phyloP scores from a whole-genome alignment of 805 yeast species.

The Kregervanrija fluxuum region DNA sequence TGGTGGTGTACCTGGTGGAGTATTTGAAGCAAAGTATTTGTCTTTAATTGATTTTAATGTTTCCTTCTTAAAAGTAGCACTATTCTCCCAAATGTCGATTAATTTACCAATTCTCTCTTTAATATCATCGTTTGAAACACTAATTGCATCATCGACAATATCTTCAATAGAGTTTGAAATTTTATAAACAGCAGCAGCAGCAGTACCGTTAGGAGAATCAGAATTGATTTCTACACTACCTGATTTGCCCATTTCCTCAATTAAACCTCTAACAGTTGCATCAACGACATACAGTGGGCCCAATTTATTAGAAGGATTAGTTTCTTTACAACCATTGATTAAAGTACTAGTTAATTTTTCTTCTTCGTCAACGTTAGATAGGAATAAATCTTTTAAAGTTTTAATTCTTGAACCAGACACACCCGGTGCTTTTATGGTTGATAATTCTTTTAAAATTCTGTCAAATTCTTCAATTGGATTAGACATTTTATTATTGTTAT shows the following conservation, averaged over 20 bases:
- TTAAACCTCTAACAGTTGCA: conserved; percentile 80
- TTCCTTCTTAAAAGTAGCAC: conserved; percentile 62
- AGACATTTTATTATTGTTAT: conserved; percentile 25
- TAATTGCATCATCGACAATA: conserved; percentile 55
- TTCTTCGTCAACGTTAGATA: conserved; percentile 46
- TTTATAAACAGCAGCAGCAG: conserved; percentile 63
- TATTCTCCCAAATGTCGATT: conserved; percentile 88
- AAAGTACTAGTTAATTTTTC: conserved; percentile 51
- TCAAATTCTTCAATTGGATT: conserved; percentile 38
- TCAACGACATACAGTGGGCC: conserved; percentile 90
- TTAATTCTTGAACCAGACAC: conserved; percentile 94
- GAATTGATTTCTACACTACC: conserved; percentile 37
- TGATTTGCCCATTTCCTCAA: conserved; percentile 60
- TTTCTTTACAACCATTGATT: conserved; percentile 59
- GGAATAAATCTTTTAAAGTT: conserved; percentile 71
- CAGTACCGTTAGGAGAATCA: conserved; percentile 59
- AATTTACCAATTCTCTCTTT: conserved; percentile 74
- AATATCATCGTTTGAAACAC: conserved; percentile 46
- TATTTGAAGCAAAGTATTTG: conserved; percentile 54
- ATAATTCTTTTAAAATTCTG: conserved; percentile 39
- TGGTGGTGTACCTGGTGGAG: conserved; percentile 71
- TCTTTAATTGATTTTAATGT: conserved; percentile 48
- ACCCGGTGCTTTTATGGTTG: conserved; percentile 73
- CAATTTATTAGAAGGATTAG: conserved; percentile 75
- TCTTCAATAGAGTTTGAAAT: conserved; percentile 59